Evolutionary conservation across 805 yeast genomes (phyloP).

Genomic region (Candida montana): DNA sequence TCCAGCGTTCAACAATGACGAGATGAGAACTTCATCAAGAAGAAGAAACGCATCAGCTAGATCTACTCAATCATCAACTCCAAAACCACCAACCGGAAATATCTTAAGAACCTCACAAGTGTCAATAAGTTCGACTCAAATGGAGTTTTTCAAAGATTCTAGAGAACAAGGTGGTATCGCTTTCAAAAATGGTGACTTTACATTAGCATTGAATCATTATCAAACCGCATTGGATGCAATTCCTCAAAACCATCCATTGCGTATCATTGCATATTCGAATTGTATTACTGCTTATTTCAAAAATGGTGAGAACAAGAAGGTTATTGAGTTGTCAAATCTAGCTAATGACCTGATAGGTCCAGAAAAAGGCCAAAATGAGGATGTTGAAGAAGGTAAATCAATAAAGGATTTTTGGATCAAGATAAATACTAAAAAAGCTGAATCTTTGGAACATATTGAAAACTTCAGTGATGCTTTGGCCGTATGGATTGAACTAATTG

Average conservation of each 20-base stretch:
- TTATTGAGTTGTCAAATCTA: conserved; percentile 25
- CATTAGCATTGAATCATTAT: conserved; percentile 57
- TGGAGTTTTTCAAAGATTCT: conserved; percentile 38
- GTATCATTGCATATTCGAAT: conserved; percentile 70
- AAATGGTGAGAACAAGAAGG: conserved; percentile 55
- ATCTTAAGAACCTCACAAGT: conserved; percentile 1
- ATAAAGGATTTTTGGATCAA: conserved; percentile 72
- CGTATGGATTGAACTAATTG: conserved; percentile 56
- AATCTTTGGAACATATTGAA: conserved; percentile 78
- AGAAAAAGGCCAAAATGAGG: conserved; percentile 33
- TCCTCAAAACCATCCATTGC: conserved; percentile 59
- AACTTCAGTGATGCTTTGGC: conserved; percentile 57
- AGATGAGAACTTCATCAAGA: conserved; percentile 24
- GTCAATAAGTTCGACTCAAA: conserved; percentile 18
- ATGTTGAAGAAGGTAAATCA: conserved; percentile 44
- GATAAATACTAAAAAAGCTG: conserved; percentile 67
- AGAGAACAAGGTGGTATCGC: conserved; percentile 54
- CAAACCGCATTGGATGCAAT: conserved; percentile 48
- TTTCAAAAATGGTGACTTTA: conserved; percentile 80
- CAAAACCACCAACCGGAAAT: conserved; percentile 1
- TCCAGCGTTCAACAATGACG: conserved; percentile 4
- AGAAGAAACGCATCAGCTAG: conserved; percentile 11
- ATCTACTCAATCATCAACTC: conserved; percentile 2
- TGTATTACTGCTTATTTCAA: conserved; percentile 62
- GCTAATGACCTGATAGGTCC: conserved; percentile 33